phyloP scores from a whole-genome alignment of 2,329 filamentous ascomycete species.

The Fusarium bactridioides region DNA sequence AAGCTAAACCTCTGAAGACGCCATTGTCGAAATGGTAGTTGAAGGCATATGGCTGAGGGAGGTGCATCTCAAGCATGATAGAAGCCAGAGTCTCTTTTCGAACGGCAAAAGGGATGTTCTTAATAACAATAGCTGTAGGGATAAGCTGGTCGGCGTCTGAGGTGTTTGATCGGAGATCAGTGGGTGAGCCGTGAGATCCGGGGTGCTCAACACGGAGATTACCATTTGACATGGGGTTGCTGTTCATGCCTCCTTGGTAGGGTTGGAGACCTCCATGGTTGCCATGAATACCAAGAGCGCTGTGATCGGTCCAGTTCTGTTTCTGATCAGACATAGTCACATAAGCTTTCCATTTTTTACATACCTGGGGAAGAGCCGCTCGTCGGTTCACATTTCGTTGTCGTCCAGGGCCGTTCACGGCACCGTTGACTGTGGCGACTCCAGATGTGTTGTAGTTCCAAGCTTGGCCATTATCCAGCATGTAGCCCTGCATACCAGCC shows the following conservation, averaged over 20 bases:
- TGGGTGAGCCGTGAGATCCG: slow-evolving; percentile 51
- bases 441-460: slow-evolving; percentile 79
- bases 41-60: slow-evolving; percentile 96
- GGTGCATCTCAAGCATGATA: slow-evolving; percentile 92
- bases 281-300: slow-evolving; percentile 53
- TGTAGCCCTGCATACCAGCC: slow-evolving; percentile 56
- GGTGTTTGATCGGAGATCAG: slow-evolving; percentile 52
- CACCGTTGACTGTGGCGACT: slow-evolving; percentile 69
- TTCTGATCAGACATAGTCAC: slow-evolving; percentile 17
- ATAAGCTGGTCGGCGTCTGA: slow-evolving; percentile 85
- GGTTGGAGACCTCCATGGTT: slow-evolving; percentile 48
- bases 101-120: slow-evolving; percentile 98
- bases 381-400: slow-evolving; percentile 63
- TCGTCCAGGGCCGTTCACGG: slow-evolving; percentile 69
- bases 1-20: slow-evolving; percentile 93
- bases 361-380: slow-evolving; percentile 77
- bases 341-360: background rate
- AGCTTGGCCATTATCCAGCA: slow-evolving; percentile 75
- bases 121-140: slow-evolving; percentile 97
- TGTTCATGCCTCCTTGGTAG: slow-evolving; percentile 48
- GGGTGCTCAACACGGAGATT: slow-evolving; percentile 54
- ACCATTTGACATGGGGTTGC: slow-evolving; percentile 50
- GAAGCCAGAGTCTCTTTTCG: slow-evolving; percentile 94
- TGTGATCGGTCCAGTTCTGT: slow-evolving; percentile 62
- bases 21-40: slow-evolving; percentile 99